These are phyloP conservation scores for Colletotrichum sp. DNA, from an alignment of 2,329 filamentous ascomycete species.

Conservation along the genomic window DNA sequence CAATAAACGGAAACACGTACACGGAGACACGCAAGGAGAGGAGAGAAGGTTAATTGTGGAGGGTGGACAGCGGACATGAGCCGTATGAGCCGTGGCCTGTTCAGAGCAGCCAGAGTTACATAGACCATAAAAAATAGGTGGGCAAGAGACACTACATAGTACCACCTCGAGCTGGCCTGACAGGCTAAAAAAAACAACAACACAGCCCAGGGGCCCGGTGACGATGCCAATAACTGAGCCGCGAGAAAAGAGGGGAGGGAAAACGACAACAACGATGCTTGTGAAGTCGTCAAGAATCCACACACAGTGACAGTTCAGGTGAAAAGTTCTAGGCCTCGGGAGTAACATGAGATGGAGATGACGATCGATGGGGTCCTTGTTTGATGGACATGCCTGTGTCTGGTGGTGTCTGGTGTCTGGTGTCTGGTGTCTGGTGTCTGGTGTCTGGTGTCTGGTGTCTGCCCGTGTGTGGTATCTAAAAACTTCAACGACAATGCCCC, in stretches of 20 bases:
- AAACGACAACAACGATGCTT: neutral
- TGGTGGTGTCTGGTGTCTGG: neutral
- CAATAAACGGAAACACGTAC: neutral
- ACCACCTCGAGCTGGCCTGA: neutral
- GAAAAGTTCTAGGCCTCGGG: neutral
- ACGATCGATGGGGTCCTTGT: neutral
- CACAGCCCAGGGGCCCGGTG: neutral
- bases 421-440: neutral
- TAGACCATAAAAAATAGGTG: neutral
- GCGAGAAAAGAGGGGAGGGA: neutral
- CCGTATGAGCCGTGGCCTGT: neutral
- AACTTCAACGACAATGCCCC: neutral
- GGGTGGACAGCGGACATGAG: neutral
- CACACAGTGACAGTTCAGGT: neutral
- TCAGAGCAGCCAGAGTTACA: neutral
- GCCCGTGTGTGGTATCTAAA: neutral
- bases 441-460: neutral
- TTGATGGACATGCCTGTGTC: neutral
- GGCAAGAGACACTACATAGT: neutral
- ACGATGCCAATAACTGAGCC: neutral
- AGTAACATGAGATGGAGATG: neutral
- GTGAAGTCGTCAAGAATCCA: neutral
- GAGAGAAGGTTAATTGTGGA: slow-evolving; percentile 1
- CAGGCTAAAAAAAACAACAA: neutral
- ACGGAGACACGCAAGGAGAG: neutral